phyloP scores from a whole-genome alignment of 176 grass and related monocot genomes.

The Cenchrus fungigraminus region DNA sequence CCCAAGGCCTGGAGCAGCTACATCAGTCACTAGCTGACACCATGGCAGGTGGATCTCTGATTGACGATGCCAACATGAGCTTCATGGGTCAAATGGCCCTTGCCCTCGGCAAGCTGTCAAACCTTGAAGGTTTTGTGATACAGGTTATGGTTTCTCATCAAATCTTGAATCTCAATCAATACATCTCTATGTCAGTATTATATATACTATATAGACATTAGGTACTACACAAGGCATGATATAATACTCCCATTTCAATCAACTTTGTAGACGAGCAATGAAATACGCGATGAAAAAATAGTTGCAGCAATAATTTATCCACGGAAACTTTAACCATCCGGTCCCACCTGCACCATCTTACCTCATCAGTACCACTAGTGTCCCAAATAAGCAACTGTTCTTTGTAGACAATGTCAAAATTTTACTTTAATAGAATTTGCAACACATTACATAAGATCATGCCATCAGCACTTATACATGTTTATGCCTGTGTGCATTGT shows the following conservation, averaged over 20 bases:
- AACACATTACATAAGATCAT: neutral
- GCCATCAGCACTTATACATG: neutral
- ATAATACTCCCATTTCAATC: slow-evolving; percentile 6
- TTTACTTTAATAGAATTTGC: neutral
- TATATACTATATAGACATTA: neutral
- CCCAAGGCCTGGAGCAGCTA: slow-evolving; percentile 85
- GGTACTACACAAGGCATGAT: neutral
- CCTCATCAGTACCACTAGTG: slow-evolving; percentile 1
- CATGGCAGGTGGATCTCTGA: slow-evolving; percentile 55
- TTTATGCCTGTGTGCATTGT: slow-evolving; percentile 10
- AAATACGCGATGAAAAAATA: slow-evolving; percentile 6
- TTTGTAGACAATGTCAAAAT: neutral
- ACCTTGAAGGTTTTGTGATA: slow-evolving; percentile 86
- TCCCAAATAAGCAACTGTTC: slow-evolving; percentile 24
- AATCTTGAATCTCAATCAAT: slow-evolving; percentile 17
- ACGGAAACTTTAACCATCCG: neutral
- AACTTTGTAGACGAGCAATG: slow-evolving; percentile 7
- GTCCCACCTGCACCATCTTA: neutral
- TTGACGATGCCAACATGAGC: slow-evolving; percentile 47
- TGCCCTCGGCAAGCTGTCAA: slow-evolving; percentile 77
- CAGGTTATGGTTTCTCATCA: slow-evolving; percentile 56
- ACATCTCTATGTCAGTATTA: neutral
- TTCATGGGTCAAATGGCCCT: slow-evolving; percentile 87
- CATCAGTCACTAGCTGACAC: slow-evolving; percentile 72
- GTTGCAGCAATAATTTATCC: slow-evolving; percentile 8